Percentiles rank a stretch among this genome's conserved stretches.
These are phyloP conservation scores for Exophiala dermatitidis DNA, from an alignment of 2,329 filamentous ascomycete species.

Conservation along the genomic window DNA sequence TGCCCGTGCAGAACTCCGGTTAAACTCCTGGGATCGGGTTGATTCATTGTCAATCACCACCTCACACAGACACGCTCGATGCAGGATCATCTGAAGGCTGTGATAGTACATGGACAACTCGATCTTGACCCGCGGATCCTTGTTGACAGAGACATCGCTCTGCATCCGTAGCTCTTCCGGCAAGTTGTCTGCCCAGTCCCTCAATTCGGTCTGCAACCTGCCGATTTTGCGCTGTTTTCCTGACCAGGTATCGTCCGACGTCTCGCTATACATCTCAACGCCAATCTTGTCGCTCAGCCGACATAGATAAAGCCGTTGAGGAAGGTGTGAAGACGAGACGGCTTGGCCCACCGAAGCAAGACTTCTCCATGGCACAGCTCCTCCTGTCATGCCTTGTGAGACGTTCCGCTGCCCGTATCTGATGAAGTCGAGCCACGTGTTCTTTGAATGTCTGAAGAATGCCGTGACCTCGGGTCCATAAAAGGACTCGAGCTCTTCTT, in stretches of 20 bases:
- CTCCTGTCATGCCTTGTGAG: slow-evolving; percentile 14
- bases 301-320: slow-evolving; percentile 13
- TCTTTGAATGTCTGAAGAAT: slow-evolving; percentile 1
- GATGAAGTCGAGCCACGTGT: slow-evolving; percentile 16
- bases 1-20: slow-evolving; percentile 17
- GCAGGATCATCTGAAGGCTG: slow-evolving; percentile 28
- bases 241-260: slow-evolving; percentile 14
- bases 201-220: slow-evolving; percentile 17
- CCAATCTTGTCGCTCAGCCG: slow-evolving; percentile 19
- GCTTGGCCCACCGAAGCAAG: slow-evolving; percentile 12
- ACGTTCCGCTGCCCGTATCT: slow-evolving; percentile 1
- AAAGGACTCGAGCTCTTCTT: background rate
- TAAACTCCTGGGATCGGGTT: slow-evolving; percentile 14
- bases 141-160: slow-evolving; percentile 3
- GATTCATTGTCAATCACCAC: slow-evolving; percentile 27
- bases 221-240: slow-evolving; percentile 17
- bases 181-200: slow-evolving; percentile 12
- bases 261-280: slow-evolving; percentile 11
- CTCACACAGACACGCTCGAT: slow-evolving; percentile 29
- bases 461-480: background rate
- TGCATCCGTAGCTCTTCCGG: slow-evolving; percentile 13
- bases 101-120: slow-evolving; percentile 27
- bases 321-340: slow-evolving; percentile 10
- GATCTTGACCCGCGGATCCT: slow-evolving; percentile 20
- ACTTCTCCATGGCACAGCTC: slow-evolving; percentile 13